Evolutionary conservation across 352 stramenopile genomes (phyloP).

Genomic region (Globisporangium recalcitrans): DNA sequence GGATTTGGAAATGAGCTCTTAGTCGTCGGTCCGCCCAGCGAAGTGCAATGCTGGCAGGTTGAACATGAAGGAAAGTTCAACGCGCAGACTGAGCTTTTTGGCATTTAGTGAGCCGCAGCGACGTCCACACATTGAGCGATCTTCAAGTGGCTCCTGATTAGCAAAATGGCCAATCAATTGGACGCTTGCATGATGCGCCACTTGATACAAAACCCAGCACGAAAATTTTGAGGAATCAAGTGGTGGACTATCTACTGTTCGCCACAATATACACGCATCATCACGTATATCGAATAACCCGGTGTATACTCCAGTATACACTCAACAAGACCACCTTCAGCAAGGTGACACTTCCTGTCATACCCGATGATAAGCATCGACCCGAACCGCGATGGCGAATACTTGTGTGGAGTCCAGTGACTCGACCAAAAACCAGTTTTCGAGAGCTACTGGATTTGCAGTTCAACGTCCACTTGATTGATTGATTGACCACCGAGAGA

Average conservation of each 20-base stretch:
- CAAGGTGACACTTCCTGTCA: background rate
- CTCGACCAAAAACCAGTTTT: background rate
- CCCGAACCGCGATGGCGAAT: background rate
- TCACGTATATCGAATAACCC: background rate
- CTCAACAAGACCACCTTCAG: background rate
- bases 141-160: slow-evolving; percentile 4
- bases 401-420: background rate
- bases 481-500: background rate
- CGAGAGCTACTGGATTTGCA: background rate
- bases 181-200: background rate
- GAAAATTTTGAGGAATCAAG: slow-evolving; percentile 20
- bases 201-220: slow-evolving; percentile 5
- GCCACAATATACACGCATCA: background rate
- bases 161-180: slow-evolving; percentile 1
- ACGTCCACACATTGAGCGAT: slow-evolving; percentile 19
- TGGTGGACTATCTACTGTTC: slow-evolving; percentile 2
- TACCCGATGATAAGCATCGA: background rate
- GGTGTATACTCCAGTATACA: background rate
- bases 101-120: slow-evolving; percentile 2
- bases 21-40: background rate
- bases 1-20: slow-evolving; percentile 1
- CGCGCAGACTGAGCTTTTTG: slow-evolving; percentile 10
- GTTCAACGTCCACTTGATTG: slow-evolving; percentile 8
- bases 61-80: slow-evolving; percentile 10
- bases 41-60: background rate